Evolutionary conservation across 768 basidiomycete species (phyloP).

Genomic region (Nidula microcarpa): DNA sequence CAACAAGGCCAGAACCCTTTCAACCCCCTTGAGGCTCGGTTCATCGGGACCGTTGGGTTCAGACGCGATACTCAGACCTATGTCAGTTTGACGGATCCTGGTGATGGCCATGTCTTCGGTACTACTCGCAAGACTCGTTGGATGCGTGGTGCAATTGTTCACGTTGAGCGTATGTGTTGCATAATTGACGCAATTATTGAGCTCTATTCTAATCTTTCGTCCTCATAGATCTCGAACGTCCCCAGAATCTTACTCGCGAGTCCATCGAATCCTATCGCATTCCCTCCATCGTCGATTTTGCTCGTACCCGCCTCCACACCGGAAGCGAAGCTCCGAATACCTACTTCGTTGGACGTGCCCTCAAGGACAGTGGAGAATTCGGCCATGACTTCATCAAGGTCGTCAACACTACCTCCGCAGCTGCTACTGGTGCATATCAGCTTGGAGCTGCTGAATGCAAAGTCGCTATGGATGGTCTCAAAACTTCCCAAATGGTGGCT

Average conservation of each 20-base stretch:
- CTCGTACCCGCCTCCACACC: background rate
- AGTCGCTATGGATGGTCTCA: background rate
- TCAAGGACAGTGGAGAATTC: background rate
- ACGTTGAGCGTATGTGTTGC: background rate
- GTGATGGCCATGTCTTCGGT: background rate
- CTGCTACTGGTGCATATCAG: background rate
- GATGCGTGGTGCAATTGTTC: background rate
- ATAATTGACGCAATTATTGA: too few species aligned
- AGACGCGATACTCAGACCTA: background rate
- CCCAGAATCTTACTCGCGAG: too few species aligned
- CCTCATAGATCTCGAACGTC: background rate
- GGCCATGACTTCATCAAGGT: background rate
- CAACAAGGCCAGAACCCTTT: background rate
- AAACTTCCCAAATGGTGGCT: background rate
- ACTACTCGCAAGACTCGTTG: background rate
- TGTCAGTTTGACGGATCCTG: background rate
- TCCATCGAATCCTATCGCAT: background rate
- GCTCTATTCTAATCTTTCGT: too few species aligned
- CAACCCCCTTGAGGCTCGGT: background rate
- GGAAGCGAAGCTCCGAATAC: background rate
- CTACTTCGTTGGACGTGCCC: background rate
- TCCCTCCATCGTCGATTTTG: background rate
- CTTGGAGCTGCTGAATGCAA: background rate
- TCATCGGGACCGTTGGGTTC: background rate
- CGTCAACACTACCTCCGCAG: background rate